Base-by-base conservation (phyloP, 164 flowering plant genomes). In the Santalum album region DNA sequence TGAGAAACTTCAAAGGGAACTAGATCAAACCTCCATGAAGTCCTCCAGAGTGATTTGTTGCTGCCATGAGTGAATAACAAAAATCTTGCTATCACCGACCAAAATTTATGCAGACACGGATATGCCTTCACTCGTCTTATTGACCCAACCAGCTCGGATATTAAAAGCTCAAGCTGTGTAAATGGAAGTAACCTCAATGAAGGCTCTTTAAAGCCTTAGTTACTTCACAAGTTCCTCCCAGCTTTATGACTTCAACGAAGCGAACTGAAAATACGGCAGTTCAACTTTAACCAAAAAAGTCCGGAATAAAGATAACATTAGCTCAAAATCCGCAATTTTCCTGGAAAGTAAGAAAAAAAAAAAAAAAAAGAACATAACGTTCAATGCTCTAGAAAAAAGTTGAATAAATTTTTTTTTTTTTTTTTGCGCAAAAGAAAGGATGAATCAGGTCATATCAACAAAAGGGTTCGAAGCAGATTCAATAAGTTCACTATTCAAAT, bases 1-100 rank as follows among this genome's bases (percentile, higher is more conserved):
- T 18, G 21, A 17, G 19, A 42, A 18, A 18, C 4, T 17, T 17
- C 20, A 14, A 21, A 36, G 49, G 53, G 54, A 52, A 16, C 6
- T 51, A 18, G 38, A 32, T 51, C 63, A 52, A 35, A 78, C 79
- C 82, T 75, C 70, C 6, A 21, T 51, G 59, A 32, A 52, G 34
- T 20, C 69, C 75, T 59, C 66, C 75, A 1, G 69, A 22, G 35
- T 53, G 71, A 63, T 67, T 73, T 15, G 69, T 42, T 29, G 78
- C 63, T 23, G 72, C 72, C 83, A 78, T 78, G 40, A 34, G 14
- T 49, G 25, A 58, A 49, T 39, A 19, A 57, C 57, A 35, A 15
- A 21, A 39, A 19, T 27, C 56, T 24, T 39, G 20, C 6, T 55
- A 44, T 53, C 52, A 55, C 60, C 72, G 49, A 65, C 64, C 17